These are phyloP conservation scores for Candida boleticola DNA, from an alignment of 805 yeast species.

Conservation along the genomic window DNA sequence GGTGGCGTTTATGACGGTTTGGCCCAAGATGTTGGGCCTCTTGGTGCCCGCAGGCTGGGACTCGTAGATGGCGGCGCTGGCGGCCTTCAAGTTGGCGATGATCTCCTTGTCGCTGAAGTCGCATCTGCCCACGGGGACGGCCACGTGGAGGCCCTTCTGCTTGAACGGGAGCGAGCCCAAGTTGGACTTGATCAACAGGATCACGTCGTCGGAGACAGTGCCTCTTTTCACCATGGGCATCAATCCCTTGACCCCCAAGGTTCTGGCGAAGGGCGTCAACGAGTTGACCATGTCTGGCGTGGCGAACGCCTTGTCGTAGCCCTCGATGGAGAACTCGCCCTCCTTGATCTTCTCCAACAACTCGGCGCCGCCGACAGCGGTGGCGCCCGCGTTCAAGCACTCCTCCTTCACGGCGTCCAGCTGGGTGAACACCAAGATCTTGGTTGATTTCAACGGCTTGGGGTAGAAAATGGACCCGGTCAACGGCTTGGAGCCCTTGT, in stretches of 20 bases:
- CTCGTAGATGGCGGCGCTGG: constrained; percentile 59
- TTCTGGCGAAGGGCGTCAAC: constrained; percentile 68
- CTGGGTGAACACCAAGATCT: constrained; percentile 66
- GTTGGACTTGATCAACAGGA: constrained; percentile 48
- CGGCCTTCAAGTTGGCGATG: constrained; percentile 65
- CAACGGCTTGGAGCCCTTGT: constrained; percentile 74
- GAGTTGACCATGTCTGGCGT: constrained; percentile 75
- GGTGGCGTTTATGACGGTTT: constrained; percentile 64
- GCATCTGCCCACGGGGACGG: constrained; percentile 74
- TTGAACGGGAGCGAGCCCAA: constrained; percentile 75
- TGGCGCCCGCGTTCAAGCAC: constrained; percentile 54
- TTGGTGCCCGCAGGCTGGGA: constrained; percentile 57
- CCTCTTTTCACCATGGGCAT: constrained; percentile 88
- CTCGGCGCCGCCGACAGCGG: constrained; percentile 66
- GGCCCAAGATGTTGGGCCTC: constrained; percentile 69
- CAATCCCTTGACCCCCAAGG: constrained; percentile 83
- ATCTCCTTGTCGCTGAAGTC: constrained; percentile 76
- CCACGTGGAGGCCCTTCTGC: constrained; percentile 60
- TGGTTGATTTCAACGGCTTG: constrained; percentile 62
- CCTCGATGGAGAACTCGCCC: constrained; percentile 46
- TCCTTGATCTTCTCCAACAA: constrained; percentile 59
- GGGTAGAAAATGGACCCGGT: constrained; percentile 73
- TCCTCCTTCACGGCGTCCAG: constrained; percentile 50
- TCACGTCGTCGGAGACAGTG: constrained; percentile 72
- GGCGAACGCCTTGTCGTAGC: constrained; percentile 68